Base-by-base conservation (phyloP, 2,329 filamentous ascomycete species). In the Verticillium alfalfae region DNA sequence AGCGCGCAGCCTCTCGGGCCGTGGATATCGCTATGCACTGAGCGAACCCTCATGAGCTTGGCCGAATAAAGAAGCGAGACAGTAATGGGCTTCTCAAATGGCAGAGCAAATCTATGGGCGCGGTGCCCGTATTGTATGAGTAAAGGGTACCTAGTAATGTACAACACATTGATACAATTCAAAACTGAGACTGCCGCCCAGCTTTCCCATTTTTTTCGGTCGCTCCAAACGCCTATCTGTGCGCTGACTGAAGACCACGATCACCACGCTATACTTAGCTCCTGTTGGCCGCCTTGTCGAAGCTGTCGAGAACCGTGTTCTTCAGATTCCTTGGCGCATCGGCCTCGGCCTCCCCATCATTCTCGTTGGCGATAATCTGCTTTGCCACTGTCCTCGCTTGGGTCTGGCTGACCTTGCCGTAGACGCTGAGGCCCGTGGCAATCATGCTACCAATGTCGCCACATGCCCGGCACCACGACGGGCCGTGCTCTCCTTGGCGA, bases 381-480 rank as follows among this genome's bases (percentile, higher is more conserved):
- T 82, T 82, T 5, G 87, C 85, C 75, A 91, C 82, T 12, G 82
- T 81, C 72, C 85, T 89, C 34, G 87, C 85, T 76, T 97, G 92
- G 1, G 88, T 86, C 70, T 94, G 86, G 68, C 87, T 92, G 55
- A 99, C 91, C 75, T 96, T 97, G 63, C 94, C 92, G 74, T 97
- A 99, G 18, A 99, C 93, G 60, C 93, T 90, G 82, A 99, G 88
- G 2, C 93, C 95, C 18, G 92, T 96, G 45, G 95, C 93, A 74
- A 99, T 98, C 93, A 99, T 97, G 68, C 92, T 88, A 60, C 92
- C 90, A 68, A 99, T 93, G 73, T 99, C 95, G 64, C 95, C 95
- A n/a, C 41, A 99, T 98, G 12, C 95, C 95, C 0, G 95, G 95
- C 15, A 99, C 93, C 22, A 99, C 92, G 34, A 99, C 90, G 5